Evolutionary conservation across 2,329 filamentous ascomycete genomes (phyloP), one percentile per base, ranked within the genome.

Genomic region (Dactylellina parvicollis): DNA sequence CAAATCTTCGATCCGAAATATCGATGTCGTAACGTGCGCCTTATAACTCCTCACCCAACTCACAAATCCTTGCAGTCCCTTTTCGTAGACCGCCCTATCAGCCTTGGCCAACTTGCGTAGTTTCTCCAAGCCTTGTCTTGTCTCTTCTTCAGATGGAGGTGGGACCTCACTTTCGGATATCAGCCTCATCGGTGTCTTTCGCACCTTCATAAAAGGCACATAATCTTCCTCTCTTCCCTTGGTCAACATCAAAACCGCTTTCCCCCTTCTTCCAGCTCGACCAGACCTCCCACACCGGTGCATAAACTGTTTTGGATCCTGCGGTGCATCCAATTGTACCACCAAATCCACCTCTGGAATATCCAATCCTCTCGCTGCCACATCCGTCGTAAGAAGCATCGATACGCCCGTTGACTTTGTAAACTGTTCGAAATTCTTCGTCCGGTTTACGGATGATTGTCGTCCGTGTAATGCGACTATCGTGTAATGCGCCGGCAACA

Each of bases 271-370:
- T 1, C 92, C 92, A 92, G 98, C 98, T 32, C 95, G 87, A 0
- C 95, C 95, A 0, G 95, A 92, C 66, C 95, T 87, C 14, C 95
- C 95, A 3, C 98, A 87, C 14, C 96, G 90, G 81, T 99, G 96
- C 78, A 99, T 97, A 78, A 99, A 99, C 9, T 91, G 92, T 80
- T 98, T 98, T 0, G 93, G 92, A 77, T 97, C 93, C 40, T 90
- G 92, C 2, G 77, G 77, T 1, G 89, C 90, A 79, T 97, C 93
- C 44, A 97, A 84, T 79, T 97, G 94, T 0, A 96, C 86, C 3
- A 97, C 93, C 1, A 97, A 85, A 79, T 97, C 94, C 38, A 97
- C 92, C 65, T 92, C 88, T 0, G 93, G 92, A 61, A 97, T 95
- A 79, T 98, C 94, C 3, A 98, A 86, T 12, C 94, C 94, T 72